These are phyloP conservation scores for Pestalotiopsis fici DNA, from an alignment of 2,329 filamentous ascomycete species.

Conservation along the genomic window DNA sequence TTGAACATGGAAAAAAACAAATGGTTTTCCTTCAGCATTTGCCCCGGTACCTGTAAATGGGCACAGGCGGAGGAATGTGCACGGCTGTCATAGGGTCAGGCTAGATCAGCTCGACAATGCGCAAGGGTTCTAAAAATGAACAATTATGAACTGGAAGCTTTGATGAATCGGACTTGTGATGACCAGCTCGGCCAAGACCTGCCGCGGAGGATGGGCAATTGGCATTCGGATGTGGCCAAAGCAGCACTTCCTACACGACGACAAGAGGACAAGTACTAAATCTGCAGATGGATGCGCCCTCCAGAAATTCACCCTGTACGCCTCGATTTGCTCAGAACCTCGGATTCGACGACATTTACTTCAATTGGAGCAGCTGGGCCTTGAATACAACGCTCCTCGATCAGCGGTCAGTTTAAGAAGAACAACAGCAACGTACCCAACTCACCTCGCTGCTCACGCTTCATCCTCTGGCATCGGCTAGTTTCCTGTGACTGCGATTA, in stretches of 20 bases:
- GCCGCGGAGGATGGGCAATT: not conserved
- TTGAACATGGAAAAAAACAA: slow-evolving; percentile 21
- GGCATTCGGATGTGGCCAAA: not conserved
- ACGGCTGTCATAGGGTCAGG: slow-evolving; percentile 13
- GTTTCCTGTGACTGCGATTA: too few species aligned
- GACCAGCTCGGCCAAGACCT: not conserved
- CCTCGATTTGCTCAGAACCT: too few species aligned
- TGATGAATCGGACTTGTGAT: not conserved
- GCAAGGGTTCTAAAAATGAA: slow-evolving; percentile 23
- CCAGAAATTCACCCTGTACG: too few species aligned
- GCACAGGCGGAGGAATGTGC: slow-evolving; percentile 17
- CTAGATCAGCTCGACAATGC: slow-evolving; percentile 26
- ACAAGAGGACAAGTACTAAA: not conserved
- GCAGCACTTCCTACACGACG: not conserved
- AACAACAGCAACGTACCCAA: too few species aligned
- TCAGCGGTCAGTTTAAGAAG: too few species aligned
- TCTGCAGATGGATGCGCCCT: not conserved
- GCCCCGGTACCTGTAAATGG: slow-evolving; percentile 13
- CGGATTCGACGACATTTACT: too few species aligned
- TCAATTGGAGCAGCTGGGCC: too few species aligned
- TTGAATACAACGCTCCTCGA: too few species aligned
- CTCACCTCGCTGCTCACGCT: too few species aligned
- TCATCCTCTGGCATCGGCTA: too few species aligned
- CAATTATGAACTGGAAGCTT: not conserved
- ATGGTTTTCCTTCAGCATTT: slow-evolving; percentile 17